Percentiles rank a stretch among this genome's conserved stretches.
Evolutionary conservation across 768 basidiomycete genomes (phyloP).

Genomic region (Mycena galericulata): DNA sequence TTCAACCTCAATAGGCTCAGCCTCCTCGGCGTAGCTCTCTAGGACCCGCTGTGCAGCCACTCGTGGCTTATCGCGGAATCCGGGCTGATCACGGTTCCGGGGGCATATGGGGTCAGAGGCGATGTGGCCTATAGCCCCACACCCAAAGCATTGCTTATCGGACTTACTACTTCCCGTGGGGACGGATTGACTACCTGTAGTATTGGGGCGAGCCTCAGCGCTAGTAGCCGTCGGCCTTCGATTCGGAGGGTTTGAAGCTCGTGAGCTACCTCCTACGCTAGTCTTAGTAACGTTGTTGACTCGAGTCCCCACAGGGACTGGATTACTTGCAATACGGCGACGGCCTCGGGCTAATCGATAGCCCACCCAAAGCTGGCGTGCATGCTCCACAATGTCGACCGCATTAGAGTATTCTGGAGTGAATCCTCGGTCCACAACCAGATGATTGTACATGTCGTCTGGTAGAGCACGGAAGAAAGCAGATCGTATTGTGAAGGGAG

Average conservation of each 20-base stretch:
- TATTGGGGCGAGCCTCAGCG: too few species aligned
- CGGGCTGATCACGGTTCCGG: neutral
- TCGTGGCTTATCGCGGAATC: neutral
- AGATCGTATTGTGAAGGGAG: neutral
- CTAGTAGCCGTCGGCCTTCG: too few species aligned
- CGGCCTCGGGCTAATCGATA: neutral
- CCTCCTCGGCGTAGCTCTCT: neutral
- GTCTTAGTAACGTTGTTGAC: neutral
- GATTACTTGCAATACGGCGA: too few species aligned
- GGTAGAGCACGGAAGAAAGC: neutral
- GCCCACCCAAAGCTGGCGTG: neutral
- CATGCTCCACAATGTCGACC: neutral
- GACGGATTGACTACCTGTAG: too few species aligned
- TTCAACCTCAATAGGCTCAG: neutral
- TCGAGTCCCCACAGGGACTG: neutral
- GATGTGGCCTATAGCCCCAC: neutral
- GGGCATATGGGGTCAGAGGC: neutral
- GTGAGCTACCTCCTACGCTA: too few species aligned
- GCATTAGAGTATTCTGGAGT: neutral
- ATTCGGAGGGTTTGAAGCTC: neutral
- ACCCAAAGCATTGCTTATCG: neutral
- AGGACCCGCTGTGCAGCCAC: neutral
- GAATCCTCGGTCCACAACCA: neutral
- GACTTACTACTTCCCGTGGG: neutral
- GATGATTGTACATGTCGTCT: neutral